phyloP scores from a whole-genome alignment of 129 eudicot species.

The Pulicaria dysenterica region DNA sequence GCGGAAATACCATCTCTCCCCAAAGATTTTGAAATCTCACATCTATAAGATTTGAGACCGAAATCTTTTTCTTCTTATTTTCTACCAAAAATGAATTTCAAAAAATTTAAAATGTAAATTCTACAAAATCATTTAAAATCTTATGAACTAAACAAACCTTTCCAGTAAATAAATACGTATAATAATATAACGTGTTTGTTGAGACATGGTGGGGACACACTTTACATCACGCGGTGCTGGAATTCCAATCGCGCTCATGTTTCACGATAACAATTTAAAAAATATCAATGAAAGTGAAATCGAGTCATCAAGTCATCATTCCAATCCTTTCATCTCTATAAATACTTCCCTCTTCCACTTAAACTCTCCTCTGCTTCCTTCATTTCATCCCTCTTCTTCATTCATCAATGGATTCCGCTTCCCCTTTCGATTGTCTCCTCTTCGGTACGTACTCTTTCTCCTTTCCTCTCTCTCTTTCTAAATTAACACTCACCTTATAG shows the following conservation, averaged over 20 bases:
- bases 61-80: no score
- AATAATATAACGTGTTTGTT: no score
- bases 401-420: slow-evolving; percentile 43
- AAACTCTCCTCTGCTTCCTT: neutral
- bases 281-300: neutral
- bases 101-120: no score
- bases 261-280: neutral
- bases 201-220: neutral
- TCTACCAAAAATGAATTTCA: no score
- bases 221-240: slow-evolving; percentile 1
- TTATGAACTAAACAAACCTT: no score
- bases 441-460: slow-evolving; percentile 48
- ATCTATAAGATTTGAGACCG: no score
- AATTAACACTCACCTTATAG: neutral
- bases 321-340: slow-evolving; percentile 5
- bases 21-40: no score
- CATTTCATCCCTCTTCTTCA: neutral
- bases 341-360: slow-evolving; percentile 8
- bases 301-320: slow-evolving; percentile 9
- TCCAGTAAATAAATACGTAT: no score
- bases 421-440: slow-evolving; percentile 67
- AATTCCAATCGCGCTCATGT: slow-evolving; percentile 1
- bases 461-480: neutral
- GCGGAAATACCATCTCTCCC: no score
- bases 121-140: no score